Conservation (phyloP, 2,329 filamentous ascomycete genomes). For the Aspergillus versicolor region DNA sequence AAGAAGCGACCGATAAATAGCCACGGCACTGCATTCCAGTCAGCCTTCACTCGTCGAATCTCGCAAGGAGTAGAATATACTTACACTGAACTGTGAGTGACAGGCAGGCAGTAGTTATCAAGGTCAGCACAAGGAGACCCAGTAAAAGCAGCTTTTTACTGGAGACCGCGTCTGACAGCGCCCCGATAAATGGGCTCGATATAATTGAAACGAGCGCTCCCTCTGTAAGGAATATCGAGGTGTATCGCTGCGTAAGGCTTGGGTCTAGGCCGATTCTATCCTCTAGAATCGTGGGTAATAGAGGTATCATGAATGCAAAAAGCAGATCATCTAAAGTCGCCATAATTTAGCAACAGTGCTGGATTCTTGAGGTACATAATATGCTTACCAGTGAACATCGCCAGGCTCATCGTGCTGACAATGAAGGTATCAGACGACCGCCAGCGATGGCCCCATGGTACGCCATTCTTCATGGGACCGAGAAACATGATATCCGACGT, state of each 20-base stretch:
- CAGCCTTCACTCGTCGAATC: no score
- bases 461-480: neutral
- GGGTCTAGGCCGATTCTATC: conserved; percentile 16
- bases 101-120: neutral
- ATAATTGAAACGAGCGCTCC: conserved; percentile 19
- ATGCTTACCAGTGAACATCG: conserved; percentile 19
- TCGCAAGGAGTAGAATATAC: neutral
- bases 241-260: conserved; percentile 15
- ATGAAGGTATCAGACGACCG: conserved; percentile 22
- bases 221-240: conserved; percentile 20
- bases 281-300: conserved; percentile 20
- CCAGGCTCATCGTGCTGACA: conserved; percentile 17
- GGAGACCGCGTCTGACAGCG: conserved; percentile 14
- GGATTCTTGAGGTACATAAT: no score
- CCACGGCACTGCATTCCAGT: neutral
- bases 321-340: conserved; percentile 17
- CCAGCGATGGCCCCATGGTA: conserved; percentile 15
- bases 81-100: neutral
- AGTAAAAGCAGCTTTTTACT: conserved; percentile 12
- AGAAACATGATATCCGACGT: neutral
- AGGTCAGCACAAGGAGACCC: neutral
- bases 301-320: conserved; percentile 22
- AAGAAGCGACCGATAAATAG: conserved; percentile 1
- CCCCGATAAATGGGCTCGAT: conserved; percentile 19
- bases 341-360: no score